Evolutionary conservation across 148 eudicot species (phyloP).

Genomic region (Pharnaceum exiguum): DNA sequence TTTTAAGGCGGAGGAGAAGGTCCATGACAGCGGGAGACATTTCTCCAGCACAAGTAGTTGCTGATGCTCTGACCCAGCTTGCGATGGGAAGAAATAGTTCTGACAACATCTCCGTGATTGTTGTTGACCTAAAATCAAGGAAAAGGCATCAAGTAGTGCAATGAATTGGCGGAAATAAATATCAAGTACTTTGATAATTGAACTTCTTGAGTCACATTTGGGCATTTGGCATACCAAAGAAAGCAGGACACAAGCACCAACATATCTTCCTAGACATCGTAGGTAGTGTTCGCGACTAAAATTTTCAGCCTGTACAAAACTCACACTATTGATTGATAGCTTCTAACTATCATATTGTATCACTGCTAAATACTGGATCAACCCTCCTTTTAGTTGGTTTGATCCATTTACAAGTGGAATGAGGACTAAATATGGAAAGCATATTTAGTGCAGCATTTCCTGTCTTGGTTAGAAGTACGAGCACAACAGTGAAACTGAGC

Average conservation of each 20-base stretch:
- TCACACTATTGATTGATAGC: conserved; percentile 14
- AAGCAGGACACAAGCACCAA: conserved; percentile 3
- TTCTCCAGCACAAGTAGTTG: conserved; percentile 54
- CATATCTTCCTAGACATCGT: conserved; percentile 12
- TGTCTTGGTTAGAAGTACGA: conserved; percentile 14
- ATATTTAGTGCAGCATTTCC: conserved; percentile 1
- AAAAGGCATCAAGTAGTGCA: conserved; percentile 38
- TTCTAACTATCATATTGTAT: conserved; percentile 20
- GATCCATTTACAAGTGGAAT: conserved; percentile 8
- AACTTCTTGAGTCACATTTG: not conserved
- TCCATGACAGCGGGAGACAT: conserved; percentile 30
- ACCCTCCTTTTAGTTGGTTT: conserved; percentile 29
- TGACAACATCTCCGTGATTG: conserved; percentile 69
- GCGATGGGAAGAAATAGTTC: conserved; percentile 60
- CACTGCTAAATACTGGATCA: conserved; percentile 24
- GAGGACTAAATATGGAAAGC: not conserved
- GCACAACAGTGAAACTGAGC: conserved; percentile 9
- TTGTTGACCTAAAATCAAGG: conserved; percentile 63
- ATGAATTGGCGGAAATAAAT: conserved; percentile 10
- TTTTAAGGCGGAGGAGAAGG: conserved; percentile 47
- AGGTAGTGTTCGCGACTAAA: conserved; percentile 14
- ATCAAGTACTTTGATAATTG: not conserved
- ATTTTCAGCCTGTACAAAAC: conserved; percentile 32
- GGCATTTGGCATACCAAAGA: conserved; percentile 1
- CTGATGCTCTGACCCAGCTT: conserved; percentile 55